phyloP scores from a whole-genome alignment of 768 basidiomycete genomes.

The Tricholoma furcatifolium region DNA sequence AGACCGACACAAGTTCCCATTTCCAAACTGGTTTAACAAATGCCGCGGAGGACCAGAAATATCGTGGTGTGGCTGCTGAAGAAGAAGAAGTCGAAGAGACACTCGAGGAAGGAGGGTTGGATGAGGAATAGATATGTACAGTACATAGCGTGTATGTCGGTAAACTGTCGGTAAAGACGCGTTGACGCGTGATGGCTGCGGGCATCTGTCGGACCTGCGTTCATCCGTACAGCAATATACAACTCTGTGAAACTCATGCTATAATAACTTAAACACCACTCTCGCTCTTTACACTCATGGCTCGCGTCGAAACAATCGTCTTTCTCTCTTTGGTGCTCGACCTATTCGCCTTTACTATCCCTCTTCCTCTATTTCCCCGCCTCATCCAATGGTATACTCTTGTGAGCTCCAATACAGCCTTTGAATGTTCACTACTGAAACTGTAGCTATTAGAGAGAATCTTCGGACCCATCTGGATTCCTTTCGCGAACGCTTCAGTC shows the following conservation, averaged over 20 bases:
- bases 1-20: slow-evolving; percentile 92
- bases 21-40: slow-evolving; percentile 80
- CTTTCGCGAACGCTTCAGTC: slow-evolving; percentile 67
- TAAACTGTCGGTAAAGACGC: too few species aligned
- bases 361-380: slow-evolving; percentile 97
- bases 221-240: too few species aligned
- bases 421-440: not conserved
- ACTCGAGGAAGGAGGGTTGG: slow-evolving; percentile 13
- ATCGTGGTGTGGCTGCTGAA: slow-evolving; percentile 39
- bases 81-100: slow-evolving; percentile 28
- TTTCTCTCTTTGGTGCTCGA: slow-evolving; percentile 91
- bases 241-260: not conserved
- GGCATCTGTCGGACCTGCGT: too few species aligned
- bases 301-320: slow-evolving; percentile 74
- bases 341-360: slow-evolving; percentile 89
- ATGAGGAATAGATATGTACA: slow-evolving; percentile 7
- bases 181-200: too few species aligned
- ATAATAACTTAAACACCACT: slow-evolving; percentile 9
- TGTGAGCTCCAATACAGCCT: slow-evolving; percentile 36
- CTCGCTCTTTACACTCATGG: slow-evolving; percentile 39
- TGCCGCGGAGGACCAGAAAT: slow-evolving; percentile 80
- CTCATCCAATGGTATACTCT: slow-evolving; percentile 90
- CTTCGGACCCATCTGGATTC: slow-evolving; percentile 66
- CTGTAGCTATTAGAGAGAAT: slow-evolving; percentile 54
- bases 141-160: too few species aligned